These are phyloP conservation scores for Phytophthora megakarya DNA, from an alignment of 352 stramenopile species.

Conservation along the genomic window DNA sequence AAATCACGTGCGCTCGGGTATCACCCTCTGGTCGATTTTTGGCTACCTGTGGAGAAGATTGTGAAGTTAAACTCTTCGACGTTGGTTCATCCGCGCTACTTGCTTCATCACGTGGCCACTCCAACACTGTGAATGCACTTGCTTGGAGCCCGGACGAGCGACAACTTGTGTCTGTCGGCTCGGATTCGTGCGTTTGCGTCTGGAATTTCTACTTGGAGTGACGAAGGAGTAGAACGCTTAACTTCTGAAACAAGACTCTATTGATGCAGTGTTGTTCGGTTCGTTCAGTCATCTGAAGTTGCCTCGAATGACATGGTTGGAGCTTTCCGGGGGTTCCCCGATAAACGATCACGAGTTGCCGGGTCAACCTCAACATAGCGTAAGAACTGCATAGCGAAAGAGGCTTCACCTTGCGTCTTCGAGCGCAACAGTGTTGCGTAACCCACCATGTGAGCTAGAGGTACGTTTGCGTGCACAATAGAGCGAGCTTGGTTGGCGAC, in stretches of 20 bases:
- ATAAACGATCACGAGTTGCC: slow-evolving; percentile 55
- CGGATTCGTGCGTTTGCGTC: slow-evolving; percentile 89
- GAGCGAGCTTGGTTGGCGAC: slow-evolving; percentile 45
- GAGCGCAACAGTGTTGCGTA: slow-evolving; percentile 81
- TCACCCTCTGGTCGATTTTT: slow-evolving; percentile 80
- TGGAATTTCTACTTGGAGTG: slow-evolving; percentile 89
- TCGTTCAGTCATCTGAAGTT: slow-evolving; percentile 7
- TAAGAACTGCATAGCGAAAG: slow-evolving; percentile 79
- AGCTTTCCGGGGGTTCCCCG: slow-evolving; percentile 26
- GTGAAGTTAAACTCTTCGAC: slow-evolving; percentile 83
- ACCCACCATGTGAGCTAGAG: slow-evolving; percentile 77
- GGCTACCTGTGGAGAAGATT: slow-evolving; percentile 82
- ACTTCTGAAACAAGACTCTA: slow-evolving; percentile 23
- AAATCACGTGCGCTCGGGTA: slow-evolving; percentile 50
- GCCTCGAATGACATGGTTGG: slow-evolving; percentile 11
- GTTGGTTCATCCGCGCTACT: slow-evolving; percentile 49
- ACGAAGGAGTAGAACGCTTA: background rate
- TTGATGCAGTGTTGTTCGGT: slow-evolving; percentile 1
- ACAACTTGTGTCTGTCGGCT: slow-evolving; percentile 91
- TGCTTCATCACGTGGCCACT: slow-evolving; percentile 65
- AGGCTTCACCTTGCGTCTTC: slow-evolving; percentile 78
- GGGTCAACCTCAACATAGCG: slow-evolving; percentile 69
- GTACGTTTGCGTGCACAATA: slow-evolving; percentile 68
- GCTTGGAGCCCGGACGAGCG: slow-evolving; percentile 91
- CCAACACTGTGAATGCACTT: slow-evolving; percentile 68